A percentile compares a stretch with the other conserved stretches of the same genome.
Conservation (phyloP, 257 asterid genomes). For the Solanum chaucha region DNA sequence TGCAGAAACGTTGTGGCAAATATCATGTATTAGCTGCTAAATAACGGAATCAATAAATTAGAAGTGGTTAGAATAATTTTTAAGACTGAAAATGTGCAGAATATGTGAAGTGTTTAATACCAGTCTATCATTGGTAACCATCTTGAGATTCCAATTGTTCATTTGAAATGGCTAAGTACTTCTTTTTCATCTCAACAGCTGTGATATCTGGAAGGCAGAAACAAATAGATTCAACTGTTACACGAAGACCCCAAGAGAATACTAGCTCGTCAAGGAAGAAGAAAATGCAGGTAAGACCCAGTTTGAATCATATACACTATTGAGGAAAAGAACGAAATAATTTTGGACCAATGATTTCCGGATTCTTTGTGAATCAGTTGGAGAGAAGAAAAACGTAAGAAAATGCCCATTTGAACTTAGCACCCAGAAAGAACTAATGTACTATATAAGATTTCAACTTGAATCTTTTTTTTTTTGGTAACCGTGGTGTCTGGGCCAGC, state of each 20-base stretch:
- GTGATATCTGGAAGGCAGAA: slow-evolving; percentile 39
- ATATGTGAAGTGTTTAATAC: slow-evolving; percentile 6
- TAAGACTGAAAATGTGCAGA: background rate
- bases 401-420: background rate
- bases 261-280: background rate
- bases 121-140: slow-evolving; percentile 31
- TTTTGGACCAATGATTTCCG: background rate
- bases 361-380: background rate
- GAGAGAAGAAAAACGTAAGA: background rate
- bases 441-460: background rate
- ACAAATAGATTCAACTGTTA: background rate
- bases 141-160: slow-evolving; percentile 47
- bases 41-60: background rate
- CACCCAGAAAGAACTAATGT: background rate
- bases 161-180: slow-evolving; percentile 40
- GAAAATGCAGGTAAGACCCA: background rate
- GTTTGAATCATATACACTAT: background rate
- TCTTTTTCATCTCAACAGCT: slow-evolving; percentile 52
- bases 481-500: background rate
- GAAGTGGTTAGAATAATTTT: background rate
- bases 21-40: background rate
- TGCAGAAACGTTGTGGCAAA: background rate
- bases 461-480: background rate
- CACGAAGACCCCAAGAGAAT: background rate
- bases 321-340: background rate